Conservation (phyloP, 345 rosid genomes). For the Hirschfeldia incana region DNA sequence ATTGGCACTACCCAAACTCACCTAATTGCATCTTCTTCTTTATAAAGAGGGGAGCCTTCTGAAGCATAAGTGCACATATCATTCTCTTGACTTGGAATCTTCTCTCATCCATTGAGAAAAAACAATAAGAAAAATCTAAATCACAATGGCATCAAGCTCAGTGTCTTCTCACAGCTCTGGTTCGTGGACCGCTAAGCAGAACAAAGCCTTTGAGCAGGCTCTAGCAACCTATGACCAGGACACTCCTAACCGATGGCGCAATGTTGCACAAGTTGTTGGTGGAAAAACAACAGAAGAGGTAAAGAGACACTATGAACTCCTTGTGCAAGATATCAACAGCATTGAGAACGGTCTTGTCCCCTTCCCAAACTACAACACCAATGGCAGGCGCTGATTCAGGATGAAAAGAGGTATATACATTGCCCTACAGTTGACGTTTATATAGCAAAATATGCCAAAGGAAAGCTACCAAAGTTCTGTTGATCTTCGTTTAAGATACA, state of each 20-base stretch:
- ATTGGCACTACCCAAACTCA: slow-evolving; percentile 40
- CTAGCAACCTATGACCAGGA: slow-evolving; percentile 89
- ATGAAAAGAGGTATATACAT: slow-evolving; percentile 44
- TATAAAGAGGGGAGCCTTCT: slow-evolving; percentile 54
- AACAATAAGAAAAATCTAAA: neutral
- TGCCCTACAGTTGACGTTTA: neutral
- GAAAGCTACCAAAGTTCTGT: neutral
- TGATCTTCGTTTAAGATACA: neutral
- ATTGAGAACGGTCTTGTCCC: slow-evolving; percentile 85
- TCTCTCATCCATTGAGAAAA: neutral
- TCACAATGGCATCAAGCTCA: slow-evolving; percentile 70
- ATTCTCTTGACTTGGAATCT: neutral
- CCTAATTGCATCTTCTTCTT: slow-evolving; percentile 16
- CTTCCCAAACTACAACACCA: slow-evolving; percentile 68
- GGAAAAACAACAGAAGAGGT: slow-evolving; percentile 86
- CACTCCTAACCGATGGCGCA: slow-evolving; percentile 95
- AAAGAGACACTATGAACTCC: slow-evolving; percentile 73
- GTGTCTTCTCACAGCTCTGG: slow-evolving; percentile 68
- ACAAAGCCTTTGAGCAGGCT: slow-evolving; percentile 94
- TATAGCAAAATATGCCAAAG: neutral
- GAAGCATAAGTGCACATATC: slow-evolving; percentile 54
- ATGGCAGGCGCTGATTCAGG: slow-evolving; percentile 34
- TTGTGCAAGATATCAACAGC: slow-evolving; percentile 65
- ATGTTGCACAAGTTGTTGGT: slow-evolving; percentile 87
- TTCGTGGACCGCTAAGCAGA: slow-evolving; percentile 80